Evolutionary conservation across 2,329 filamentous ascomycete species (phyloP), one percentile per base, ranked within the genome.

Genomic region (Balansia obtecta): DNA sequence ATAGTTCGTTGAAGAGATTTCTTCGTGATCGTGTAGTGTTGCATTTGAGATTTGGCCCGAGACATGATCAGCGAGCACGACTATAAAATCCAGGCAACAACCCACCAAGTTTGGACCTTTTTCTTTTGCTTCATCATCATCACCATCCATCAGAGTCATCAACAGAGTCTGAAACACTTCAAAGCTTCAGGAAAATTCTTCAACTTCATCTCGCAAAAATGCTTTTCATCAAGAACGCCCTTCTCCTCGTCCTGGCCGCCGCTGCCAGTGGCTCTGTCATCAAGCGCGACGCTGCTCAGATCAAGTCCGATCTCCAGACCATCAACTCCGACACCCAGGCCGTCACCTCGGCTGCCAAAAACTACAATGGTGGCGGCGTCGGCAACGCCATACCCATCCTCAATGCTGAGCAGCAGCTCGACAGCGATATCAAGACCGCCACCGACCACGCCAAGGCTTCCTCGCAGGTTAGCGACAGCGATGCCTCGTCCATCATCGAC

Each of bases 221-320:
- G 50, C 47, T 46, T 16, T 52, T 39, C 47, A 10, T 50, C 50
- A 52, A 49, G 44, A 49, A 43, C 50, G 11, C 49, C 30, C 10
- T 52, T 43, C n/a, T 52, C 18, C 10, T 52, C 47, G 43, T 47
- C 39, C 47, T 52, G 15, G 46, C 50, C 41, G 47, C 44, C 3
- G 41, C 50, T 20, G 46, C 30, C 43, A 38, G 46, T 27, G 43
- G 47, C 47, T 49, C 50, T 38, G 42, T 46, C 46, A 33, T 49
- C 43, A 42, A 42, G 32, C 50, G 50, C 6, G 50, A 50, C 38
- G 43, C 11, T 33, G 18, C 15, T 8, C 11, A 16, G 7, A 10
- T 47, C 42, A 34, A 30, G 43, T 6, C 16, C 5, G 38, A 34
- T 20, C 43, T 52, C 38, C 0, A 40, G 6, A 18, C 6, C 38